Evolutionary conservation across 805 yeast species (phyloP), one percentile per base, ranked within the genome.

Genomic region (Zygosaccharomyces gambellarensis): DNA sequence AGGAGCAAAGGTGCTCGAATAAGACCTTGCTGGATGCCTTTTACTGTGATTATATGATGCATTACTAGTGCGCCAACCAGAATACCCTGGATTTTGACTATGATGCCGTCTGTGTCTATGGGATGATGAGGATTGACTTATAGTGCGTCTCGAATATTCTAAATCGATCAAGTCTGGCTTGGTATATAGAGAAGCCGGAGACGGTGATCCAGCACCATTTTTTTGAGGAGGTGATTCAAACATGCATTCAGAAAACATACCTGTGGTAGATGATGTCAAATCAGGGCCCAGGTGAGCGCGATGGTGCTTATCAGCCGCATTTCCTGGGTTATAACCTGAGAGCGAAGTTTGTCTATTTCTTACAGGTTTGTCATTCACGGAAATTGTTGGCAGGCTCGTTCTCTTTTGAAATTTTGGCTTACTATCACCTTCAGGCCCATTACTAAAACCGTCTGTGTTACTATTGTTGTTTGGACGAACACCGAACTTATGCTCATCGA

Each of bases 231-330:
- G 46, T 9, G 45, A 40, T 5, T 53, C 50, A 39, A 63, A 62
- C 55, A 64, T 55, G 32, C 59, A 54, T 12, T 60, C 62, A 30
- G 64, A 57, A 42, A 62, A 64, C 49, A 57, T 58, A 3, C 68
- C 69, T 12, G 63, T 53, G 1, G 58, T 29, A 1, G 68, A 62
- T n/a, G 65, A 56, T 1, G 66, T 61, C 38, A 52, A 58, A 50
- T 62, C 67, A 4, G 49, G 43, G 17, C 38, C 32, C 25, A 39
- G 39, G 21, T 42, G 34, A 14, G 36, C 49, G 39, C 51, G 57
- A 23, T 46, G 54, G n/a, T 43, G 40, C 45, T 43, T 49, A n/a
- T 49, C 53, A 3, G 46, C 23, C 21, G 44, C 44, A 12, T 29
- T 23, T 36, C 34, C 17, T 29, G 49, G 39, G 6, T 28, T 17